These are phyloP conservation scores for Rhizoclosmatium globosum DNA, from an alignment of 192 early-diverging fungal genomes.

Conservation along the genomic window DNA sequence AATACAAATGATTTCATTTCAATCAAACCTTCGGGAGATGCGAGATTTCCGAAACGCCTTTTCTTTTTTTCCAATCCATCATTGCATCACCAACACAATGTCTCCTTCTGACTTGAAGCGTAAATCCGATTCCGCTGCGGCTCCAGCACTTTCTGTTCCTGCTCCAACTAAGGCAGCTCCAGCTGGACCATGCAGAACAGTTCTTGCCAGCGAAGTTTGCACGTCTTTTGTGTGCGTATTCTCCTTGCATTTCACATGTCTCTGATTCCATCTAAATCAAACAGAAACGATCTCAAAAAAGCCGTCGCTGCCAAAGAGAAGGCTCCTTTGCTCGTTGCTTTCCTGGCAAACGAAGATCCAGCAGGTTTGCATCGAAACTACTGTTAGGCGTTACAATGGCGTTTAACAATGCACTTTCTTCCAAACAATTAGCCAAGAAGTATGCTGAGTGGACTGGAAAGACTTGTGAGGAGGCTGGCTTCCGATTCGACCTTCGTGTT, in stretches of 20 bases:
- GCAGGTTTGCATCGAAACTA: slow-evolving; percentile 61
- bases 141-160: slow-evolving; percentile 4
- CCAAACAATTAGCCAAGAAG: slow-evolving; percentile 58
- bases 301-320: slow-evolving; percentile 37
- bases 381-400: not conserved
- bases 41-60: too few species aligned
- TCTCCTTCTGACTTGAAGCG: not conserved
- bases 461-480: slow-evolving; percentile 87
- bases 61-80: too few species aligned
- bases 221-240: slow-evolving; percentile 67
- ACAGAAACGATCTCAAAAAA: slow-evolving; percentile 53
- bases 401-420: not conserved
- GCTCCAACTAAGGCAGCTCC: slow-evolving; percentile 8
- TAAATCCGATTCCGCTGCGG: not conserved
- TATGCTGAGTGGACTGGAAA: slow-evolving; percentile 97
- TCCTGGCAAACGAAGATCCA: slow-evolving; percentile 95
- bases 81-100: too few species aligned
- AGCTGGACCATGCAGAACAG: slow-evolving; percentile 37
- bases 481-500: slow-evolving; percentile 90
- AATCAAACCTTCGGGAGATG: too few species aligned
- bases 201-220: slow-evolving; percentile 71
- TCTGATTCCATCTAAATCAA: not conserved
- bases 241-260: not conserved
- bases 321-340: slow-evolving; percentile 76
- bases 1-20: too few species aligned